A percentile compares a stretch with the other conserved stretches of the same genome.
Evolutionary conservation across 2,329 filamentous ascomycete genomes (phyloP).

Genomic region (Fusarium concolor): DNA sequence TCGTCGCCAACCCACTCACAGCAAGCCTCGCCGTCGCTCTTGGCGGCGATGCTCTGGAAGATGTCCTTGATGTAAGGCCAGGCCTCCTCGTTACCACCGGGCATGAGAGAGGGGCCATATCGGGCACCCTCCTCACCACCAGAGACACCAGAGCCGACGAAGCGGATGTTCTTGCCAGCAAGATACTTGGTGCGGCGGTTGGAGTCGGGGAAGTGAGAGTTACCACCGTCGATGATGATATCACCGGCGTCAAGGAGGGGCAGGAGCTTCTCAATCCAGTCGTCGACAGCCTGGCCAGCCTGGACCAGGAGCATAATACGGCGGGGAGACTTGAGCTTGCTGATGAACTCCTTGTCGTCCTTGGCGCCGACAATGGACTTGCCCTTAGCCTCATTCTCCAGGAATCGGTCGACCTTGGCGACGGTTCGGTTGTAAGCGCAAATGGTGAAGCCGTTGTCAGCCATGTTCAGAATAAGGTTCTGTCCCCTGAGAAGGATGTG

Average conservation of each 20-base stretch:
- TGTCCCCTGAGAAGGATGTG: conserved; percentile 66
- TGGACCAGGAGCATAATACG: conserved; percentile 99
- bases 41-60: conserved; percentile 97
- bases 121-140: conserved; percentile 99
- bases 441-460: conserved; percentile 94
- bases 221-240: conserved; percentile 98
- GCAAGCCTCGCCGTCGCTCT: conserved; percentile 97
- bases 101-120: conserved; percentile 98
- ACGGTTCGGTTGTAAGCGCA: conserved; percentile 99
- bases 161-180: conserved; percentile 86
- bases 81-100: conserved; percentile 96
- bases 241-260: conserved; percentile 86
- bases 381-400: conserved; percentile 92
- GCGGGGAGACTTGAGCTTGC: conserved; percentile 97
- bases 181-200: conserved; percentile 97
- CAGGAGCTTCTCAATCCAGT: conserved; percentile 97
- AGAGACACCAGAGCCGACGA: conserved; percentile 97
- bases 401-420: conserved; percentile 95
- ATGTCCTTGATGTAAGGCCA: conserved; percentile 99
- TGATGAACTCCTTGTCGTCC: conserved; percentile 91
- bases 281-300: conserved; percentile 96
- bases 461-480: conserved; percentile 91
- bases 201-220: conserved; percentile 99
- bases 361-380: conserved; percentile 96
- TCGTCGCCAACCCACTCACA: conserved; percentile 99